Percentiles rank a stretch among this genome's conserved stretches.
Evolutionary conservation across 1,284 basidiomycete genomes (phyloP).

Genomic region (Trichosporon sp.): DNA sequence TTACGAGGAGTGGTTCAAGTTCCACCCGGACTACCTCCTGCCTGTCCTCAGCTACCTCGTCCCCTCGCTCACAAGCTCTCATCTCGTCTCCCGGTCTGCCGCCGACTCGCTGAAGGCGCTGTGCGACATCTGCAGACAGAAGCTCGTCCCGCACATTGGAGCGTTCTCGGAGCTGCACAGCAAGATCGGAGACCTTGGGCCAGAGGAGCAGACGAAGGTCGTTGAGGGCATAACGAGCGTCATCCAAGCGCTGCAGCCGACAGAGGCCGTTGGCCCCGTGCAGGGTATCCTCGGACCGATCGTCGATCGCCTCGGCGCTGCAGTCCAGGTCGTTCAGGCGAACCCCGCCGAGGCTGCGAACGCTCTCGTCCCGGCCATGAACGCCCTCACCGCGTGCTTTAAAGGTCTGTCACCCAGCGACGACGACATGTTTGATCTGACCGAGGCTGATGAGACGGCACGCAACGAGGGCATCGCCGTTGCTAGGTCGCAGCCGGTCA

Average conservation of each 20-base stretch:
- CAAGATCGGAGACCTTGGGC: conserved; percentile 67
- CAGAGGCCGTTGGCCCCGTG: conserved; percentile 70
- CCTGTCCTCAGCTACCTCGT: conserved; percentile 66
- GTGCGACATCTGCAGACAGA: conserved; percentile 76
- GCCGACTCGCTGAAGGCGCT: conserved; percentile 75
- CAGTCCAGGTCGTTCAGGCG: conserved; percentile 54
- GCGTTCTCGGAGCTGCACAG: conserved; percentile 79
- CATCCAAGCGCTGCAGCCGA: conserved; percentile 74
- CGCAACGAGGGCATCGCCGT: conserved; percentile 51
- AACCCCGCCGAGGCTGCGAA: conserved; percentile 20
- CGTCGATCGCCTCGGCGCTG: conserved; percentile 62
- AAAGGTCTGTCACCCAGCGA: conserved; percentile 72
- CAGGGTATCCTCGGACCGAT: conserved; percentile 75
- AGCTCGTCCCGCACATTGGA: conserved; percentile 71
- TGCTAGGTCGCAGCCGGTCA: conserved; percentile 63
- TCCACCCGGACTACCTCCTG: conserved; percentile 53
- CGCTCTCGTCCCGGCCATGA: conserved; percentile 57
- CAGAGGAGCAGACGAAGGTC: conserved; percentile 81
- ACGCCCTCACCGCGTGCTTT: conserved; percentile 73
- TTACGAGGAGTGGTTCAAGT: conserved; percentile 78
- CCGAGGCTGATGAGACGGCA: conserved; percentile 51
- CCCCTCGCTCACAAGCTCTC: conserved; percentile 55
- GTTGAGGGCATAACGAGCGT: conserved; percentile 84
- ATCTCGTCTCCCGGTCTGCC: conserved; percentile 66
- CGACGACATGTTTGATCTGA: conserved; percentile 60